Percentiles rank a stretch among this genome's conserved stretches.
These are phyloP conservation scores for Casuarina glauca DNA, from an alignment of 306 rosid species.

Conservation along the genomic window DNA sequence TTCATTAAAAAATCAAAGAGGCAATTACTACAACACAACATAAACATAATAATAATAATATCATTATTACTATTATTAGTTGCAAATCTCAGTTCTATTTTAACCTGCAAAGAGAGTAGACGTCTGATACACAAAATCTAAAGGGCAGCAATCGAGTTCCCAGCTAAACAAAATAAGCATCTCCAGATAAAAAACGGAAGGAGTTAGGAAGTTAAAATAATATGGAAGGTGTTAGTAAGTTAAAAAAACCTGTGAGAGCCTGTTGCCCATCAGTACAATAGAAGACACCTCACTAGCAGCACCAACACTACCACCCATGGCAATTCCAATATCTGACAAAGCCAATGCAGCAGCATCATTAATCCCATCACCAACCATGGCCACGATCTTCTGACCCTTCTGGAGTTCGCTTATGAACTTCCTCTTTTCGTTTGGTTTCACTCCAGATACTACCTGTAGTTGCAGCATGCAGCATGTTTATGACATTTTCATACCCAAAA, in stretches of 20 bases:
- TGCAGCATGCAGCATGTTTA: conserved; percentile 21
- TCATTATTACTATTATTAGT: background rate
- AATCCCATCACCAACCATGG: conserved; percentile 99
- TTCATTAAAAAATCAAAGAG: background rate
- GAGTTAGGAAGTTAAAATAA: background rate
- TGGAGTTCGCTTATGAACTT: conserved; percentile 69
- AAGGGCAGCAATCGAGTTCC: background rate
- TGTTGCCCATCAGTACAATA: conserved; percentile 84
- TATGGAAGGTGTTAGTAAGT: background rate
- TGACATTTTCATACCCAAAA: background rate
- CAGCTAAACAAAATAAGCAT: background rate
- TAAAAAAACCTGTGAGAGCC: conserved; percentile 73
- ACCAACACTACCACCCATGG: conserved; percentile 96
- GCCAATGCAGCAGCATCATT: conserved; percentile 99
- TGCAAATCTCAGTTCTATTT: background rate
- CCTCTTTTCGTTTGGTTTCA: conserved; percentile 81
- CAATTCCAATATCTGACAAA: conserved; percentile 83
- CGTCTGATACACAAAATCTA: background rate
- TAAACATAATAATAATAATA: background rate
- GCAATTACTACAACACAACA: background rate
- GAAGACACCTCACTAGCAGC: conserved; percentile 99
- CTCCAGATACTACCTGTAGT: conserved; percentile 77
- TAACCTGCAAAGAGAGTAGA: background rate
- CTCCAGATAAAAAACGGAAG: background rate
- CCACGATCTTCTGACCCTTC: conserved; percentile 62